These are phyloP conservation scores for Solanum ossicruentum DNA, from an alignment of 257 asterid species.

Conservation along the genomic window DNA sequence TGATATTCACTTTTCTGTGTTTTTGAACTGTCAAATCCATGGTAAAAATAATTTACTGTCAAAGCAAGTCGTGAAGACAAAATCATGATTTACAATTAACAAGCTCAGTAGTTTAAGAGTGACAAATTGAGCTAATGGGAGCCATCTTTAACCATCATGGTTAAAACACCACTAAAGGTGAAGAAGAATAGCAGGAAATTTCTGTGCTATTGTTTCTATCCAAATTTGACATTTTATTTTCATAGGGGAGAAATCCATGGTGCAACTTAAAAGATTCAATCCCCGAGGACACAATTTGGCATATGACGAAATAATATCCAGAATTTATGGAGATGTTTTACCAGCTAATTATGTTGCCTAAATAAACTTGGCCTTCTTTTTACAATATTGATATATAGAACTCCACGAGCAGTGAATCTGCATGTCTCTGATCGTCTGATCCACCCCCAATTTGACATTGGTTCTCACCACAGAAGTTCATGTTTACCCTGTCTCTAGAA, in stretches of 20 bases:
- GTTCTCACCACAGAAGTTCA: not conserved
- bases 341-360: not conserved
- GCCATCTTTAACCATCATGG: not conserved
- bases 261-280: not conserved
- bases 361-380: not conserved
- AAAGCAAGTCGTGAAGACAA: not conserved
- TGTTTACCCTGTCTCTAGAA: not conserved
- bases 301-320: not conserved
- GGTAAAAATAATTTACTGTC: not conserved
- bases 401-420: not conserved
- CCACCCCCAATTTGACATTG: not conserved
- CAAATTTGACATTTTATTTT: not conserved
- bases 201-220: not conserved
- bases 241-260: not conserved
- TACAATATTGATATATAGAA: not conserved
- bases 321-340: not conserved
- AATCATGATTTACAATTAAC: not conserved
- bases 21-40: not conserved
- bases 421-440: not conserved
- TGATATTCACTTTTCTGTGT: not conserved
- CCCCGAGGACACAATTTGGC: not conserved
- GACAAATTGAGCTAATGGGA: not conserved
- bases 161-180: not conserved
- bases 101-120: not conserved
- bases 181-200: not conserved